These are phyloP conservation scores for Xylariales sp. DNA, from an alignment of 2,329 filamentous ascomycete species.

Conservation along the genomic window DNA sequence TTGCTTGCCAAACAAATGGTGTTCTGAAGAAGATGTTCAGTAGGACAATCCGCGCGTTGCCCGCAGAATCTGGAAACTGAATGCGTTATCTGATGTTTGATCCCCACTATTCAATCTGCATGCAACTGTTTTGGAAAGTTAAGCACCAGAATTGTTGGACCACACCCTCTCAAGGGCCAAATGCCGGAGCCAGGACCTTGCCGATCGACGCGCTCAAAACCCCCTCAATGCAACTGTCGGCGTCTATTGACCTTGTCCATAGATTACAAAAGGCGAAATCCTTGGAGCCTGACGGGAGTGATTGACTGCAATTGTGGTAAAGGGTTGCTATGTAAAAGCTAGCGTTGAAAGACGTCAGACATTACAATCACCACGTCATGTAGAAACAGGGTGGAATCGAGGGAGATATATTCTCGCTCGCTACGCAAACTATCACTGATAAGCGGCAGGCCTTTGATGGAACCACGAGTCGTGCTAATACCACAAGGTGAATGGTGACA, in stretches of 20 bases:
- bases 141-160: too few relatives aligned
- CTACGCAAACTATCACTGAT: too few relatives aligned
- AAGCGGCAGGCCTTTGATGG: too few relatives aligned
- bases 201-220: too few relatives aligned
- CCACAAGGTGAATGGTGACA: too few relatives aligned
- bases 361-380: constrained; percentile 1
- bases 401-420: not conserved
- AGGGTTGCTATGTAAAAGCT: not conserved
- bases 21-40: not conserved
- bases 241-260: constrained; percentile 1
- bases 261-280: not conserved
- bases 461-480: too few relatives aligned
- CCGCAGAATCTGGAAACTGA: not conserved
- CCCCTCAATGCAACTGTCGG: constrained; percentile 7
- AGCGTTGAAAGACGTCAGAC: constrained; percentile 4
- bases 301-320: not conserved
- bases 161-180: too few relatives aligned
- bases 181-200: not conserved
- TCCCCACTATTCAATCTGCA: too few relatives aligned
- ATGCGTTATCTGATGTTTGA: constrained; percentile 2
- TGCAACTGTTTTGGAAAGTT: too few relatives aligned
- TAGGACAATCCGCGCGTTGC: not conserved
- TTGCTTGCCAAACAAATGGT: constrained; percentile 3
- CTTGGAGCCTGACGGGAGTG: not conserved
- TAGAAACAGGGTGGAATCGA: not conserved